Base-by-base conservation (phyloP, 441 rosid genomes). In the Codiaeum variegatum region DNA sequence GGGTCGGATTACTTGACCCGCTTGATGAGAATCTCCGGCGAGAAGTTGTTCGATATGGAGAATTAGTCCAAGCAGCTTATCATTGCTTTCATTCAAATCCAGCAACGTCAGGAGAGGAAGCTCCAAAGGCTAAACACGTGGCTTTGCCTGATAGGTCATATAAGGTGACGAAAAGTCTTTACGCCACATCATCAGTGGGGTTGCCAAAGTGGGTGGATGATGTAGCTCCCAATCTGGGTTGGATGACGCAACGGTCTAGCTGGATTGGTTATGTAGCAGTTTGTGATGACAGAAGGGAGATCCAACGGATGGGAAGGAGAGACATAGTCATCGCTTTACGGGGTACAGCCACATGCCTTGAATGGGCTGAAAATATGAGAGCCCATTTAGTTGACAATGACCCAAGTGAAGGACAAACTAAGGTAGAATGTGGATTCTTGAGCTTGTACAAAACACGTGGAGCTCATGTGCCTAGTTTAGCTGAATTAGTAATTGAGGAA, bases 201-300 rank as follows among this genome's bases (percentile, higher is more conserved):
- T 62, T 92, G 66, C 97, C 97, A 5, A 77, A 86, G 42, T 92
- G 96, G 94, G 81, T 82, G 0, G 92, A 90, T 31, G 85, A 78
- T 61, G 85, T 83, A 62, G 90, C 94, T 0, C 77, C 86, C 32
- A 88, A 92, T 84, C 88, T 92, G 2, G 81, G 87, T 46, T 90
- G 97, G 97, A 75, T 88, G 87, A 79, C 87, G 73, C 87, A 85
- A 0, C 81, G 81, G 58, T 88, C 97, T 26, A 92, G 96, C 64
- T 92, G 96, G 96, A 81, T 90, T 6, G 97, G 97, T 12, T 92
- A 87, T 75, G 92, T 92, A 26, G 97, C 96, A 3, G 92, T 92
- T 0, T 90, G 97, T 44, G 87, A 85, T 6, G 89, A 92, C 77
- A 83, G 83, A 55, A 84, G 79, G 7, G 96, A 92, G 85, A 92